These are phyloP conservation scores for Circinella umbellata DNA, from an alignment of 371 early-diverging fungal species.

Conservation along the genomic window DNA sequence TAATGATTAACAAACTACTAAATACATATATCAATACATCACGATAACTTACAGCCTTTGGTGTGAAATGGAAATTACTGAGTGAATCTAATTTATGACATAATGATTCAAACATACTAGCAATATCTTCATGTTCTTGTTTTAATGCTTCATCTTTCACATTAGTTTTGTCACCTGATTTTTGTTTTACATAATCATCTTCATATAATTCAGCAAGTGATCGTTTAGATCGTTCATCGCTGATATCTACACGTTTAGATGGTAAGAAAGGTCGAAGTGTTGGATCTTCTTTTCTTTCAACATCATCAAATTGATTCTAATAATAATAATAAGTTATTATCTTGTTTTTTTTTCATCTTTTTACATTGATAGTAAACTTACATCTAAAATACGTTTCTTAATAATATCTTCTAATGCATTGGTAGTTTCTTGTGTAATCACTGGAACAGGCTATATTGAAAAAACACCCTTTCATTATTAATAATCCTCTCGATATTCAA, in stretches of 20 bases:
- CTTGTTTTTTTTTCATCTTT: background rate
- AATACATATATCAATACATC: too few species aligned
- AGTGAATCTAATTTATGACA: slow-evolving; percentile 88
- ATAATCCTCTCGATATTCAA: background rate
- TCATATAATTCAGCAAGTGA: slow-evolving; percentile 94
- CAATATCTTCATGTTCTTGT: slow-evolving; percentile 83
- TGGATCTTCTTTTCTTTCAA: slow-evolving; percentile 82
- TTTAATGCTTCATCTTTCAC: slow-evolving; percentile 76
- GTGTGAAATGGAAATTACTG: slow-evolving; percentile 92
- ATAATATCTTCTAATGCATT: slow-evolving; percentile 91
- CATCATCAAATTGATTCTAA: slow-evolving; percentile 85
- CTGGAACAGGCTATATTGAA: slow-evolving; percentile 87
- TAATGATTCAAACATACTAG: slow-evolving; percentile 71
- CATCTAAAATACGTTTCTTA: slow-evolving; percentile 85
- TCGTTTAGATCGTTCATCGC: slow-evolving; percentile 82
- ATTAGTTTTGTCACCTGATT: slow-evolving; percentile 61
- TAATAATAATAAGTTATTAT: background rate
- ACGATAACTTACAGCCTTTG: slow-evolving; percentile 58
- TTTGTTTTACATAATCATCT: slow-evolving; percentile 80
- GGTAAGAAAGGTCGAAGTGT: slow-evolving; percentile 77
- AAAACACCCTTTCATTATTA: background rate
- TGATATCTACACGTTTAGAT: slow-evolving; percentile 77
- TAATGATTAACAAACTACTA: too few species aligned
- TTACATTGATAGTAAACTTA: slow-evolving; percentile 21
- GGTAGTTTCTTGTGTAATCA: slow-evolving; percentile 92